Evolutionary conservation across 495 filamentous ascomycete species (phyloP).

Genomic region (Margaritispora aquatica): DNA sequence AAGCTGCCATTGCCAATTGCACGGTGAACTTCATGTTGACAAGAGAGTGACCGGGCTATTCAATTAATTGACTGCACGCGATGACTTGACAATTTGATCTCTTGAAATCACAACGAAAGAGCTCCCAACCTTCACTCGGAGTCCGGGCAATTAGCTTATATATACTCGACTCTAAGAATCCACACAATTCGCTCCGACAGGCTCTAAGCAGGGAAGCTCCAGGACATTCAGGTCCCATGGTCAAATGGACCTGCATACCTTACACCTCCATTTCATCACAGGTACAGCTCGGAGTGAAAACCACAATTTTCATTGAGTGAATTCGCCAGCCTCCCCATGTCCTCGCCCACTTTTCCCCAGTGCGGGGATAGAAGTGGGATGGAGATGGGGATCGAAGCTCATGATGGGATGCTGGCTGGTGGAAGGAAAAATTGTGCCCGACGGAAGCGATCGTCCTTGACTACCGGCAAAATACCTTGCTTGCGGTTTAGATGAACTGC

Average conservation of each 20-base stretch:
- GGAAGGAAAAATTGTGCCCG: not conserved
- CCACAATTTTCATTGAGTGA: too few relatives aligned
- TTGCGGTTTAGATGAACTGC: not conserved
- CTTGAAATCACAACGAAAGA: not conserved
- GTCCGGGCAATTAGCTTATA: not conserved
- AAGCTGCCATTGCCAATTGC: not conserved
- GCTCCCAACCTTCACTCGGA: not conserved
- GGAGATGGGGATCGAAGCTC: not conserved
- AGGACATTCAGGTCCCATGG: not conserved
- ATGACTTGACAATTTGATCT: too few relatives aligned
- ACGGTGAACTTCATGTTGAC: not conserved
- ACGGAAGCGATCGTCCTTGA: not conserved
- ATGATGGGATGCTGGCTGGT: not conserved
- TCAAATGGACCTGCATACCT: not conserved
- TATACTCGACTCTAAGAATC: not conserved
- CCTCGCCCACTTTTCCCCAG: too few relatives aligned
- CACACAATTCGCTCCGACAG: too few relatives aligned
- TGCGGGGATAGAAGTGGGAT: too few relatives aligned
- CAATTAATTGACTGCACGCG: not conserved
- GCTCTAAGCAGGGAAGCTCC: too few relatives aligned
- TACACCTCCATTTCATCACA: not conserved
- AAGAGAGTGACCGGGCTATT: not conserved
- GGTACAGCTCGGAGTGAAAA: not conserved
- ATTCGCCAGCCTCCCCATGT: too few relatives aligned
- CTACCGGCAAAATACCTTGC: not conserved